Base-by-base conservation (phyloP, 805 yeast species). In the Ogataea nitratoaversa region DNA sequence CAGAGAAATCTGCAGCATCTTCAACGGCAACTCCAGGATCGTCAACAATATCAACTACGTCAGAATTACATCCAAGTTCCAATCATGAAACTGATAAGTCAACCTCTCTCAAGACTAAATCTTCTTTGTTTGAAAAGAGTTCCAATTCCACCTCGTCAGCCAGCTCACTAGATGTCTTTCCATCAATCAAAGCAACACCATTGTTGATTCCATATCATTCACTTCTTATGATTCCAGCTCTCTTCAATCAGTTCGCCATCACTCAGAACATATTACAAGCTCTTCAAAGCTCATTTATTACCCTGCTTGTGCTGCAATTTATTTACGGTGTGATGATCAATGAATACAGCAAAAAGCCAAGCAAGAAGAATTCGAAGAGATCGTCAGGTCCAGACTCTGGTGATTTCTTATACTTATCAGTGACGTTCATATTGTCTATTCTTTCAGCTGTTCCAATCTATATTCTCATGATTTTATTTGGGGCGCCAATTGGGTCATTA, bases 401-500 rank as follows among this genome's bases (percentile, higher is more conserved):
- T 13, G 56, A 53, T 24, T 28, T 52, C 8, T 30, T 56, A 20
- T 57, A 67, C 30, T 32, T 67, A 8, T 19, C 51, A 6, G 56
- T 66, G 18, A 45, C 67, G 13, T 22, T 63, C 1, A 36, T 65
- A 6, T 39, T 70, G 3, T 57, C 74, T 2, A 22, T 66, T 1
- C 19, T 63, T 3, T 47, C 68, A n/a, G 53, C 76, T 6, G 29
- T 64, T 1, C 72, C 70, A 2, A 40, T 68, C n/a, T 70, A 67
- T 44, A 41, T 61, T 8, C 43, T 58, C 2, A 57, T 83, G 34
- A 67, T 88, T 2, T 52, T 88, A 11, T 77, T 86, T 54, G 97
- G 97, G 7, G 95, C 96, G 0, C 96, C 96, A 12, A 66, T 84
- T 32, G 63, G 76, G 1, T 66, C 76, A 1, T 68, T 71, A 27